Conservation (phyloP, 2,329 filamentous ascomycete genomes). For the Clonostachys rosea region DNA sequence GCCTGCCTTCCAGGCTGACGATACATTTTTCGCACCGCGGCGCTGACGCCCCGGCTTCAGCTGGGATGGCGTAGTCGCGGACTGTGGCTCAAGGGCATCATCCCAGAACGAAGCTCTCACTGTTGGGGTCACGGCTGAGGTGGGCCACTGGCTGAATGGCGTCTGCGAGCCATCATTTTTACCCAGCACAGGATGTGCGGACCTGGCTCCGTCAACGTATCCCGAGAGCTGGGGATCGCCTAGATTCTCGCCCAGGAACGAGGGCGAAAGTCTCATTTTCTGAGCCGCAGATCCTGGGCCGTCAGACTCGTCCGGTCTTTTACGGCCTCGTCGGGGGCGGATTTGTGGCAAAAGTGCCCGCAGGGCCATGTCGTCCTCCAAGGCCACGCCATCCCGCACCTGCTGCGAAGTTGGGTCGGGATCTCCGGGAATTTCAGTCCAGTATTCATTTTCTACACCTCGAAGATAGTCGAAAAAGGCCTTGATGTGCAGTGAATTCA, state of each 20-base stretch:
- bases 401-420: slow-evolving; percentile 58
- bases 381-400: slow-evolving; percentile 73
- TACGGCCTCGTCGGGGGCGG: slow-evolving; percentile 55
- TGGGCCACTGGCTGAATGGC: slow-evolving; percentile 66
- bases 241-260: slow-evolving; percentile 31
- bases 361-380: slow-evolving; percentile 86
- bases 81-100: slow-evolving; percentile 60
- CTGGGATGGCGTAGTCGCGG: slow-evolving; percentile 67
- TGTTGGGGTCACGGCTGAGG: slow-evolving; percentile 70
- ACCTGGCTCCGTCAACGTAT: slow-evolving; percentile 2
- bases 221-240: slow-evolving; percentile 19
- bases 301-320: slow-evolving; percentile 60
- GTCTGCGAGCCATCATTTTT: slow-evolving; percentile 53
- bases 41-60: slow-evolving; percentile 40
- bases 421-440: slow-evolving; percentile 65
- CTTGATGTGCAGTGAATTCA: slow-evolving; percentile 94
- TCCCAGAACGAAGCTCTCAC: slow-evolving; percentile 49
- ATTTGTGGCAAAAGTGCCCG: slow-evolving; percentile 78
- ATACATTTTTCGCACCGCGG: slow-evolving; percentile 80
- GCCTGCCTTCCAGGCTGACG: slow-evolving; percentile 79
- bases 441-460: slow-evolving; percentile 74
- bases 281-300: slow-evolving; percentile 43
- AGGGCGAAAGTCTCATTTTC: slow-evolving; percentile 56
- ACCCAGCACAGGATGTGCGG: slow-evolving; percentile 8
- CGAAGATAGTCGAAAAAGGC: slow-evolving; percentile 91